Percentiles rank a stretch among this genome's conserved stretches.
These are phyloP conservation scores for Sergeia podlipaevii DNA, from an alignment of 208 protist species.

Conservation along the genomic window DNA sequence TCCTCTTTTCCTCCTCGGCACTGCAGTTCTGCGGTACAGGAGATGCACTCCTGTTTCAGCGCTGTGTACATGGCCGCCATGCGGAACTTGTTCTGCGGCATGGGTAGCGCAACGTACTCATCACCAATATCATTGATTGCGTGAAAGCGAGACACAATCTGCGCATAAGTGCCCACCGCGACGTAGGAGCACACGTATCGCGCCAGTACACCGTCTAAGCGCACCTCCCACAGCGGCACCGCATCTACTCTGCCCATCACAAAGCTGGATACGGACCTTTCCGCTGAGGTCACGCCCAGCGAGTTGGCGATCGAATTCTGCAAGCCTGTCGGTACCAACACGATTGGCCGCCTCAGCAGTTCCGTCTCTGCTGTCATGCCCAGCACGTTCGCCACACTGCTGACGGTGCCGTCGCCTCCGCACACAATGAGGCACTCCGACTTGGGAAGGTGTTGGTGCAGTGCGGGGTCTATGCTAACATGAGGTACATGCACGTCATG, in stretches of 20 bases:
- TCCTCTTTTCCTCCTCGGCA: not conserved
- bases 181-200: conserved; percentile 73
- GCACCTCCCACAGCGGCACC: conserved; percentile 73
- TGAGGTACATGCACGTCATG: conserved; percentile 45
- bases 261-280: conserved; percentile 61
- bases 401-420: conserved; percentile 80
- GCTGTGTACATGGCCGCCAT: conserved; percentile 53
- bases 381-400: conserved; percentile 61
- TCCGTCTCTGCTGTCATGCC: conserved; percentile 9
- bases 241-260: conserved; percentile 42
- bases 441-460: not conserved
- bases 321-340: conserved; percentile 63
- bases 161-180: conserved; percentile 52
- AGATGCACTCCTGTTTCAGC: conserved; percentile 18
- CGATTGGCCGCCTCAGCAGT: conserved; percentile 28
- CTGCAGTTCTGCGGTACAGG: conserved; percentile 27
- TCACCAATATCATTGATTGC: conserved; percentile 39
- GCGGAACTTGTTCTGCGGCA: conserved; percentile 25
- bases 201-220: conserved; percentile 20
- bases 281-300: conserved; percentile 53
- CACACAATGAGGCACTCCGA: conserved; percentile 51
- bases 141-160: conserved; percentile 41
- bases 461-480: conserved; percentile 24
- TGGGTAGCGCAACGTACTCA: conserved; percentile 54
- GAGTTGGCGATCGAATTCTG: conserved; percentile 78